Conservation (phyloP, 495 filamentous ascomycete genomes). For the Penicillium herquei region DNA sequence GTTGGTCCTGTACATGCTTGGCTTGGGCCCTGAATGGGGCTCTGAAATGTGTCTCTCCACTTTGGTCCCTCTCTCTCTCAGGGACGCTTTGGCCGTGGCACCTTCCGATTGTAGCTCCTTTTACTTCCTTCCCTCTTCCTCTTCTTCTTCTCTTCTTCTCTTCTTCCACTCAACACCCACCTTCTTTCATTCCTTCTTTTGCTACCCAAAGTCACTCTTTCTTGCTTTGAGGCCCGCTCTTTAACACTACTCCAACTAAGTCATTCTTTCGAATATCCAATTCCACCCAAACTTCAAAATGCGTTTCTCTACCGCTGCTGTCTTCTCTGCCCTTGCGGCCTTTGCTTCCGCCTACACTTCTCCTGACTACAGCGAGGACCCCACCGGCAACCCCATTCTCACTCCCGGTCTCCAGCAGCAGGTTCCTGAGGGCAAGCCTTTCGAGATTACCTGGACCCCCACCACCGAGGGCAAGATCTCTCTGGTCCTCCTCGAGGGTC, state of each 20-base stretch:
- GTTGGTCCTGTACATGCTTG: constrained; percentile 3
- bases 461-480: constrained; percentile 51
- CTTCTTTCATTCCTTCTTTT: constrained; percentile 16
- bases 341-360: constrained; percentile 52
- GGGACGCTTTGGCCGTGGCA: constrained; percentile 13
- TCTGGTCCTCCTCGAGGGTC: constrained; percentile 62
- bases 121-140: constrained; percentile 2
- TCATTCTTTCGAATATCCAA: constrained; percentile 22
- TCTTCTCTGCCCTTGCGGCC: constrained; percentile 49
- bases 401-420: constrained; percentile 50
- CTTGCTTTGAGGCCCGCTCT: constrained; percentile 13
- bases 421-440: constrained; percentile 55
- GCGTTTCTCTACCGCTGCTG: constrained; percentile 47
- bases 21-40: constrained; percentile 1
- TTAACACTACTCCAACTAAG: constrained; percentile 19
- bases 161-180: neutral
- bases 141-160: constrained; percentile 22
- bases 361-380: constrained; percentile 46
- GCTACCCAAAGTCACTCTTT: constrained; percentile 15
- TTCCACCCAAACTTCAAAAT: constrained; percentile 37
- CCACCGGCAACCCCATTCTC: constrained; percentile 57
- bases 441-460: constrained; percentile 60
- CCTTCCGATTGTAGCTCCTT: too few species aligned
- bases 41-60: constrained; percentile 4
- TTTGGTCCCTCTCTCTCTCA: neutral